A percentile compares a stretch with the other conserved stretches of the same genome.
Evolutionary conservation across 805 yeast species (phyloP).

Genomic region (Torulaspora gathmanii): DNA sequence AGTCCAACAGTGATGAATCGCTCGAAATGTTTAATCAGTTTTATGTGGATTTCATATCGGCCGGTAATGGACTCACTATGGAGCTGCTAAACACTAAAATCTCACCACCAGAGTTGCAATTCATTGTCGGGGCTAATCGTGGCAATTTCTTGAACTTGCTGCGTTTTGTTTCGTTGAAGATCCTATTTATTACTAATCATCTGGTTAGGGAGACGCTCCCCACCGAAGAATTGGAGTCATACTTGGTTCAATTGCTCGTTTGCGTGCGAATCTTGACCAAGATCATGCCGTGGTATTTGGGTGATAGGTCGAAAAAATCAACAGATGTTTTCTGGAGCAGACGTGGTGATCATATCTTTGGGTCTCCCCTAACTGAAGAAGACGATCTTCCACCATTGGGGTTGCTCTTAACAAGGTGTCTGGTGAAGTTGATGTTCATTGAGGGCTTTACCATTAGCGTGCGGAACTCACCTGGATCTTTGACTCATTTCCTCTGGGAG

Average conservation of each 20-base stretch:
- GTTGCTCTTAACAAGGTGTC: constrained; percentile 21
- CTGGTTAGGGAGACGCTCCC: constrained; percentile 6
- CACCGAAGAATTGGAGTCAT: constrained; percentile 8
- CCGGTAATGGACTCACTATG: constrained; percentile 16
- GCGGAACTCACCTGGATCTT: constrained; percentile 24
- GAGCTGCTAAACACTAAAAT: constrained; percentile 41
- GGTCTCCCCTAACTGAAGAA: constrained; percentile 37
- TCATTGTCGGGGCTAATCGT: constrained; percentile 53
- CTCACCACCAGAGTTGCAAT: constrained; percentile 52
- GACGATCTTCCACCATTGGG: constrained; percentile 11
- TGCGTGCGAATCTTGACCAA: constrained; percentile 62
- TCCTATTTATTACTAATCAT: constrained; percentile 27
- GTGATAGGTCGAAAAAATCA: background rate
- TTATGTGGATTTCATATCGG: constrained; percentile 20
- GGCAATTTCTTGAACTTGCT: constrained; percentile 55
- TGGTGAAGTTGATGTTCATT: constrained; percentile 28
- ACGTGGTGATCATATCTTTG: constrained; percentile 21
- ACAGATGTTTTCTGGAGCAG: constrained; percentile 24
- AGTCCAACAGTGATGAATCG: background rate
- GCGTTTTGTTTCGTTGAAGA: constrained; percentile 37
- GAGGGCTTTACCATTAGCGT: constrained; percentile 29
- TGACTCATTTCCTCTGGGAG: constrained; percentile 59
- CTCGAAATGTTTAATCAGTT: constrained; percentile 41
- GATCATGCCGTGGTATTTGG: constrained; percentile 57
- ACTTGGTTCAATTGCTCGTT: constrained; percentile 42